Evolutionary conservation across 768 basidiomycete species (phyloP), one percentile per base, ranked within the genome.

Genomic region (Suillus spraguei): DNA sequence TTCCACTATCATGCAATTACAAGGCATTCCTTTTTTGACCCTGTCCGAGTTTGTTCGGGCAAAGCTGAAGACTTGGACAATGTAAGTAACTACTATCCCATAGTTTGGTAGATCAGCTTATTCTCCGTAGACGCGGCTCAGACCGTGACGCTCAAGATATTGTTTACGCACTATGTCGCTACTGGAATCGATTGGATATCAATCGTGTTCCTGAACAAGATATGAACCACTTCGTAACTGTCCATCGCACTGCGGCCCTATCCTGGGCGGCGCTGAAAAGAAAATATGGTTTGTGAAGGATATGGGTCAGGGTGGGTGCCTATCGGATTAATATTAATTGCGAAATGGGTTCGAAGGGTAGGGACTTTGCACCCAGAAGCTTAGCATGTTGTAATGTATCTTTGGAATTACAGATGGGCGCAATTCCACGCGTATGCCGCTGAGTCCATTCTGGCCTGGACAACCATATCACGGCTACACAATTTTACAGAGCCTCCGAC

Each of bases 181-280:
- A 89, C 71, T 94, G 92, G 92, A 90, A 89, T 71, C 82, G 83
- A 61, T 85, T 94, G 65, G 92, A 94, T 74, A 87, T 94, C 67
- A 94, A 94, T 72, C 90, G 92, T 67, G 88, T 94, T 64, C 87
- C 88, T 33, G 92, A 94, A 74, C 85, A 87, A 64, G 92, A 94
- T 71, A 94, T 94, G 92, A 86, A 86, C 63, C 81, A 83, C 36
- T 94, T 94, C 70, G 87, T 90, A 36, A 71, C 80, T 16, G 80
- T 80, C 42, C 82, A 90, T 69, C 74, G 82, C 50, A 78, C 82
- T n/a, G 90, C 84, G 49, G 86, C 82, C 11, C 82, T 89, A 22
- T 87, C 89, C 7, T 94, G 92, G 92, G 77, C 79, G 55, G 87
- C 91, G 52, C 78, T 94, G 64, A 87, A 85, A 76, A 82, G 84